Evolutionary conservation across 495 filamentous ascomycete genomes (phyloP), one percentile per base, ranked within the genome.

Genomic region (Clavariopsis aquatica): DNA sequence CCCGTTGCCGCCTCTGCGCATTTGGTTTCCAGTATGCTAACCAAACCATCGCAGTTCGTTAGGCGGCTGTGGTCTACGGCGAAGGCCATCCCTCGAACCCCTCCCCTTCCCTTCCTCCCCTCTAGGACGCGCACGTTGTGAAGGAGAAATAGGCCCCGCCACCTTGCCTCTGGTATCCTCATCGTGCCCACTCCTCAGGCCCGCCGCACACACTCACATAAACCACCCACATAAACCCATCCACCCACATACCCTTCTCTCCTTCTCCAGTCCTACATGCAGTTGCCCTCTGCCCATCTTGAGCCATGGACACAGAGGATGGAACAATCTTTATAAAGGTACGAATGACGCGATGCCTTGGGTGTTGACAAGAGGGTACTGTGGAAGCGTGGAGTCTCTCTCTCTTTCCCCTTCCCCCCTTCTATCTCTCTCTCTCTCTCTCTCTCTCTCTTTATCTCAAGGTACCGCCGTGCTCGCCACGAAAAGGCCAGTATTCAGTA

Each of bases 241-340:
- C 26, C 38, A 49, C 31, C 47, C 22, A 49, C 36, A 52, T 34
- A 29, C 56, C 20, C n/a, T n/a, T n/a, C n/a, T n/a, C n/a, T n/a
- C 31, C 52, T 31, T 43, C 29, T 43, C 29, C 22, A 26, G 63
- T 52, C 62, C 63, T 64, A 70, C 64, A 70, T 70, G 68, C 64
- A 34, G 20, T 60, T 60, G 57, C 47, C 15, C 27, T 53, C 47
- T 23, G 51, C 49, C 8, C 15, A 20, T 17, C 36, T 28, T 22
- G 49, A 70, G 51, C 38, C 49, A 74, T 74, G 72, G 68, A 71
- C 61, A 72, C 72, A 24, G 72, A 74, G 46, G 68, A 74, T 71
- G 72, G 72, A n/a, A 58, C 69, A 45, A 41, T 68, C 51, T 74
- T 74, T 68, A 72, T 74, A 74, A 74, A 74, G 68, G 72, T 74